Conservation (phyloP, 1,284 basidiomycete genomes). For the Phlebopus sp. region DNA sequence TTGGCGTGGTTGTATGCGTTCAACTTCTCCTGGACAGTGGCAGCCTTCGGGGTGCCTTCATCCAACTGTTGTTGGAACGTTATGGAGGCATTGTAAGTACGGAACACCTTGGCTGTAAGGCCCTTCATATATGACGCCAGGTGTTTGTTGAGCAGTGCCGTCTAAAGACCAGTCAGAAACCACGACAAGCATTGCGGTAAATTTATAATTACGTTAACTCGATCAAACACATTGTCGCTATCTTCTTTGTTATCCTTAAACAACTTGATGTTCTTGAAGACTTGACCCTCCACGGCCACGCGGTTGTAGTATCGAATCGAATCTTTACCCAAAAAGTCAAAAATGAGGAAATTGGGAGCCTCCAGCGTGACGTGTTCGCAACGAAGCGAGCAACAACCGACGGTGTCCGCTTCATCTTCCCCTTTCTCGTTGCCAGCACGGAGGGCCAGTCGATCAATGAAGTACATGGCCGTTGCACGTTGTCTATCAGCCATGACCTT, state of each 20-base stretch:
- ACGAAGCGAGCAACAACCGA: conserved; percentile 94
- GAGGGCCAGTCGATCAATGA: conserved; percentile 92
- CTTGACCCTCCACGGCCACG: conserved; percentile 82
- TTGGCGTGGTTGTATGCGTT: conserved; percentile 96
- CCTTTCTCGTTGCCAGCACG: conserved; percentile 98
- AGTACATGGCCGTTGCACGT: conserved; percentile 95
- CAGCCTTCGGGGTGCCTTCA: conserved; percentile 66
- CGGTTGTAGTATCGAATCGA: conserved; percentile 95
- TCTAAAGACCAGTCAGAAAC: conserved; percentile 47
- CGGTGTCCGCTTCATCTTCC: conserved; percentile 96
- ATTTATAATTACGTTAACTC: conserved; percentile 65
- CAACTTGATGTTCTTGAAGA: conserved; percentile 88
- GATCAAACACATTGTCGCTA: conserved; percentile 91
- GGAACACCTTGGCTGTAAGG: conserved; percentile 96
- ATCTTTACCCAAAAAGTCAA: conserved; percentile 98
- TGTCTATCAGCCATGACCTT: conserved; percentile 93
- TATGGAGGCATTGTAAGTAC: conserved; percentile 96
- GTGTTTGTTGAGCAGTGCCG: conserved; percentile 84
- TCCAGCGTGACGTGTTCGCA: conserved; percentile 93
- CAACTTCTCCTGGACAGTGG: conserved; percentile 86
- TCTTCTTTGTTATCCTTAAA: conserved; percentile 90
- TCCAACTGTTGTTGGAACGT: conserved; percentile 91
- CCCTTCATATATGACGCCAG: conserved; percentile 92
- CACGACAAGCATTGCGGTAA: conserved; percentile 4
- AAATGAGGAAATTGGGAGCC: conserved; percentile 81